Evolutionary conservation across 768 basidiomycete species (phyloP), one percentile per base, ranked within the genome.

Genomic region (Tricholoma terreum): DNA sequence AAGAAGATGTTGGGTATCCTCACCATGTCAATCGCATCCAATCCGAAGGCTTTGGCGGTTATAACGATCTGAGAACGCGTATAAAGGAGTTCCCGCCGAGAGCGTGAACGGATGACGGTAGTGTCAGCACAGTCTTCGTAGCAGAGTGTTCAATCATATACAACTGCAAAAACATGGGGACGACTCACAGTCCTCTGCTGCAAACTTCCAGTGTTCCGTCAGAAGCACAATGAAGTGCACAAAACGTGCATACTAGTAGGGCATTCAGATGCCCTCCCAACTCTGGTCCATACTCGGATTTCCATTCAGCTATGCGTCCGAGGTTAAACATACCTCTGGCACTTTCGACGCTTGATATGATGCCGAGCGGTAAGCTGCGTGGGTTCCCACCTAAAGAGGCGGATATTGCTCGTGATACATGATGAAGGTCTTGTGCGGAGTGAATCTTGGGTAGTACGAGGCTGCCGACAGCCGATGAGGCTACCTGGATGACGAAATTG

Each of bases 21-120:
- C 43, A 89, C 95, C 90, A 97, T 90, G 69, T 98, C 95, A 63
- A 98, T 91, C 2, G 94, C 90, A 19, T 87, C 84, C 7, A 97
- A 76, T 0, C 83, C 84, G 64, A 87, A 93, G 3, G 94, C 90
- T 66, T 89, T 92, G 6, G 95, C 93, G 0, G 84, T 82, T 45
- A 89, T 80, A 9, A 89, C 90, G 46, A 96, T 82, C 56, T 86
- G 82, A 1, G 92, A 93, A 11, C 95, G 86, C 7, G 94, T 87
- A 62, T 84, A 93, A 6, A 94, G 78, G 35, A 98, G 74, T 68
- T 97, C 95, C 40, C 75, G 76, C 27, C 90, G 83, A 7, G 89
- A 85, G 6, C 77, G 63, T 6, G 94, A 87, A 24, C 95, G 85
- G 33, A 88, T 80, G 52, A 97, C 86, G 5, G 84, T 84, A 2